Evolutionary conservation across 2,329 filamentous ascomycete genomes (phyloP), one percentile per base, ranked within the genome.

Genomic region (Botrytis fabae): DNA sequence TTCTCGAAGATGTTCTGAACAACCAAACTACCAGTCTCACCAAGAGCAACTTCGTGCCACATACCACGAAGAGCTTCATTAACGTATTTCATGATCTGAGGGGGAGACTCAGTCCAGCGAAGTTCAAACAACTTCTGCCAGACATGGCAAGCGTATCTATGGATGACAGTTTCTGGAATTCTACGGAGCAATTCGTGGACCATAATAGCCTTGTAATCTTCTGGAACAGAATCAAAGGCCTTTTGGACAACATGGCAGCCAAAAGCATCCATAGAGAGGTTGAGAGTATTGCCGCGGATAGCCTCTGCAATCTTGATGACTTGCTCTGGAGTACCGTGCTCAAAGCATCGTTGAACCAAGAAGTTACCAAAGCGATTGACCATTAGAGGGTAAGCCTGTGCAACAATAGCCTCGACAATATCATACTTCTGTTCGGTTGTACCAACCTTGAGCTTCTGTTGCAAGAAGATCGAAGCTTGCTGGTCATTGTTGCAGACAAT

Each of bases 1-100:
- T 99, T 99, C 85, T 99, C 96, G 82, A 99, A 99, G 80, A 99
- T 99, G 82, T 99, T 99, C 83, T 99, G 96, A 66, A 99, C 97
- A 63, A 99, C 96, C 78, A 99, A 87, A 82, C 96, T 99, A 74
- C 96, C 96, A 18, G 97, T 99, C 85, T 99, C 96, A 51, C 96
- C 96, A 70, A 98, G 86, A 35, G 97, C 97, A 76, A 99, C 96
- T 80, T 99, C 95, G 80, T 98, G 95, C 96, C 96, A 99, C 94
- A 98, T 98, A 74, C 95, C 95, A 74, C 90, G 89, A 71, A 99
- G 88, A 74, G 96, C 93, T 78, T 98, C 94, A 80, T 99, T 99
- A 83, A 99, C 97, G 79, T 93, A 97, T 80, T 93, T 93, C 96
- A 99, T 99, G 83, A 99, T 97, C 83, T 98, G 95, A 38, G 96